A percentile compares a stretch with the other conserved stretches of the same genome.
Conservation (phyloP, 176 grass and related monocot species). For the Hsuehochloa calcarea region DNA sequence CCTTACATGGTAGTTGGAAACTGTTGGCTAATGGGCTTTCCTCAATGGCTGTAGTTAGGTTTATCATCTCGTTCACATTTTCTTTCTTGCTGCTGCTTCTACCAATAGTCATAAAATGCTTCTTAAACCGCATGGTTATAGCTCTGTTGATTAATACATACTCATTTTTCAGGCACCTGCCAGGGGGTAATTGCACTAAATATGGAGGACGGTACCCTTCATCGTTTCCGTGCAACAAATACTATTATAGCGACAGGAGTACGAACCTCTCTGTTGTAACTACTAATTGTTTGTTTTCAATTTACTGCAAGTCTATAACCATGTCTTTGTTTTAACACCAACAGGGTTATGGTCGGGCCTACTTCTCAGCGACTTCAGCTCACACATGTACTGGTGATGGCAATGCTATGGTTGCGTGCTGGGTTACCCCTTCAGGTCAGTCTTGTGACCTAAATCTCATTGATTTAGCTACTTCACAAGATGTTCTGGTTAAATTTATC, state of each 20-base stretch:
- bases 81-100: not conserved
- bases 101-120: not conserved
- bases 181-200: slow-evolving; percentile 76
- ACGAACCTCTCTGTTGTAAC: slow-evolving; percentile 18
- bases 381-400: slow-evolving; percentile 99
- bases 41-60: not conserved
- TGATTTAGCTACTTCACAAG: slow-evolving; percentile 17
- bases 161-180: slow-evolving; percentile 47
- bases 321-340: slow-evolving; percentile 21
- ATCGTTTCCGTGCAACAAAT: slow-evolving; percentile 62
- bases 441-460: not conserved
- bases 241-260: slow-evolving; percentile 82
- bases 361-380: slow-evolving; percentile 98
- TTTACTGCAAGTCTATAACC: slow-evolving; percentile 4
- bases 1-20: not conserved
- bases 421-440: slow-evolving; percentile 85
- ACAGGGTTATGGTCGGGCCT: slow-evolving; percentile 87
- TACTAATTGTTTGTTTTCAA: not conserved
- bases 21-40: not conserved
- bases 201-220: slow-evolving; percentile 84
- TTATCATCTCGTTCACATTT: slow-evolving; percentile 2
- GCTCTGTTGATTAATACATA: slow-evolving; percentile 22
- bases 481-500: slow-evolving; percentile 21
- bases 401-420: slow-evolving; percentile 97
- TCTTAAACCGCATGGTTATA: not conserved